phyloP scores from a whole-genome alignment of 2,329 filamentous ascomycete species.

The Colletotrichum sp. region DNA sequence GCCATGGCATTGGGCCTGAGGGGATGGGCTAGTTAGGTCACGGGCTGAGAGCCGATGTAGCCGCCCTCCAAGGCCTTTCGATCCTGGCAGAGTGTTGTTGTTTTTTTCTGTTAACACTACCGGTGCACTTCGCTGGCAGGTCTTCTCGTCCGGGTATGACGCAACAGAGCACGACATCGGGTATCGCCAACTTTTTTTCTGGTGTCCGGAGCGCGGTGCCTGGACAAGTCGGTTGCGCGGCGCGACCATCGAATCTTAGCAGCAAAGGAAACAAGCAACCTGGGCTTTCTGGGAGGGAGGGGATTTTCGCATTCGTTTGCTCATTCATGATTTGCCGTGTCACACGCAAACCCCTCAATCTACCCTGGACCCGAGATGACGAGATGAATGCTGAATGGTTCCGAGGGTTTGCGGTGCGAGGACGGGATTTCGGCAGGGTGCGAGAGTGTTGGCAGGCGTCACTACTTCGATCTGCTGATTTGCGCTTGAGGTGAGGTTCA shows the following conservation, averaged over 20 bases:
- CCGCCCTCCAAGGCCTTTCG: neutral
- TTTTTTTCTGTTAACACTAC: neutral
- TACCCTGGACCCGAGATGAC: slow-evolving; percentile 3
- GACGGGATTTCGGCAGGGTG: neutral
- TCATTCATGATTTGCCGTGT: neutral
- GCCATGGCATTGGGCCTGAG: neutral
- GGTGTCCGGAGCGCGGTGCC: neutral
- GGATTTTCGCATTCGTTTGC: neutral
- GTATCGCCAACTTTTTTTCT: slow-evolving; percentile 11
- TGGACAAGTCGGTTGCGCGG: neutral
- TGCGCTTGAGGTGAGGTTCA: no score
- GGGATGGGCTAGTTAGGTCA: slow-evolving; percentile 10
- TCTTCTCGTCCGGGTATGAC: slow-evolving; percentile 13
- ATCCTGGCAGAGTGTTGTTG: neutral
- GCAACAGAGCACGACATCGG: slow-evolving; percentile 19
- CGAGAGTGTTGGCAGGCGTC: neutral
- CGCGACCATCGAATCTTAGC: neutral
- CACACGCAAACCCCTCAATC: neutral
- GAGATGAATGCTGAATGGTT: neutral
- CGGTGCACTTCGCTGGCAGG: neutral
- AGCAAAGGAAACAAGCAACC: neutral
- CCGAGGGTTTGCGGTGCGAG: neutral
- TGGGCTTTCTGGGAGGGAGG: neutral
- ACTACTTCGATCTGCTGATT: neutral
- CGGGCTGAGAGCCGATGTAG: slow-evolving; percentile 8